Base-by-base conservation (phyloP, 768 basidiomycete species). In the Asterophora lycoperdoides region DNA sequence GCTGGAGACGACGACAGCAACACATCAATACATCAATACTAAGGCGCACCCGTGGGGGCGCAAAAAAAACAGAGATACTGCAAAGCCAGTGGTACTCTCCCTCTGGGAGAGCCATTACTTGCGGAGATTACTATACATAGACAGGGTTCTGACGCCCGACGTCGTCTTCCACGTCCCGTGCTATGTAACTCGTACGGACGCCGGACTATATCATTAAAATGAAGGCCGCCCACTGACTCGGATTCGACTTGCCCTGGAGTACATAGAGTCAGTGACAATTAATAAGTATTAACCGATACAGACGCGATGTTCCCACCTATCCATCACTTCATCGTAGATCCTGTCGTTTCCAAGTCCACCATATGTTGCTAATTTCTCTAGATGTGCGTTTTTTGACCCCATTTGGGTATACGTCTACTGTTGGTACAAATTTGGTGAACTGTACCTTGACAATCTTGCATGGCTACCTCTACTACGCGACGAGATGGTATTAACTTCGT, bases 371-470 rank as follows among this genome's bases (percentile, higher is more conserved):
- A 47, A 49, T 52, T 53, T 50, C 50, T 46, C 50, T 46, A 41
- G 33, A 51, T 56, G 39, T 26, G 47, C 51, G 46, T 46, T 38
- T 45, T 46, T 50, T 3, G 44, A 52, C 51, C 53, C 60, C 58
- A 59, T 60, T 51, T 60, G 60, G 58, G 39, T 51, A 51, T 44
- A 45, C 29, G 30, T 19, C 56, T 46, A 44, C 46, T 33, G 37
- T 39, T 41, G 47, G 47, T 48, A 50, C 56, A 59, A 56, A 54
- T 54, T 58, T 56, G 45, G 53, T 38, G 50, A 47, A 41, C 46
- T 49, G 66, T 65, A 51, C 63, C 68, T 70, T 68, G 60, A 63
- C 60, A 64, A 64, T 67, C 56, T 48, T 39, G 46, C 57, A 47
- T 65, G 57, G 56, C 54, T 60, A 67, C 62, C 53, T 60, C 53